Conservation (phyloP, 345 rosid genomes). For the Lumnitzera racemosa region DNA sequence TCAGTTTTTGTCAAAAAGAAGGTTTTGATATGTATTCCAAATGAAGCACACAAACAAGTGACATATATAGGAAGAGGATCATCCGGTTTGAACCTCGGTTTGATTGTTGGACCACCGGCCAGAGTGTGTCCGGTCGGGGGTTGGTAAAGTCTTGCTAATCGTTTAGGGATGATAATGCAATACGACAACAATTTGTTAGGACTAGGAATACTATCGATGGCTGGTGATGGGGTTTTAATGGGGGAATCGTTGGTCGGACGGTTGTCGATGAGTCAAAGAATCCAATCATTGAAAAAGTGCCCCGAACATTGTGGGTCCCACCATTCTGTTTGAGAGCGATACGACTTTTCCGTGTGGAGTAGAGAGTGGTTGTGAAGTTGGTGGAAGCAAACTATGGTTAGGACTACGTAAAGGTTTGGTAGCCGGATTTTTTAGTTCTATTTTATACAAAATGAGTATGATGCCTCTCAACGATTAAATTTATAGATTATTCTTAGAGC, state of each 20-base stretch:
- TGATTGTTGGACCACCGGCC: constrained; percentile 19
- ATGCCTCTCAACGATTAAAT: neutral
- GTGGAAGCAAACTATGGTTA: constrained; percentile 7
- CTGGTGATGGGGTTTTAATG: neutral
- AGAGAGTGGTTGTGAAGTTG: constrained; percentile 25
- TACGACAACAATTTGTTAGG: neutral
- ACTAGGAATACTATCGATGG: too few species aligned
- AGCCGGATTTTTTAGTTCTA: constrained; percentile 14
- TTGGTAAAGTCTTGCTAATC: constrained; percentile 16
- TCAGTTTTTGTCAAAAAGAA: neutral
- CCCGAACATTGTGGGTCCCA: neutral
- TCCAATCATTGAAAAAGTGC: too few species aligned
- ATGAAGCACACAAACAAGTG: neutral
- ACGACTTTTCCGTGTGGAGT: too few species aligned
- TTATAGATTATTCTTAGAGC: constrained; percentile 7
- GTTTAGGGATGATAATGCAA: too few species aligned
- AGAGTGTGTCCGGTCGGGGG: constrained; percentile 19
- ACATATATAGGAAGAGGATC: neutral
- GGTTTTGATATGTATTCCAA: neutral
- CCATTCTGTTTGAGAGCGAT: neutral
- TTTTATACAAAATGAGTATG: too few species aligned
- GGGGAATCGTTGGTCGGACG: neutral
- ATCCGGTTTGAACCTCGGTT: constrained; percentile 17
- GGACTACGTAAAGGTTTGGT: constrained; percentile 9
- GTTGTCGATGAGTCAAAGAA: too few species aligned